phyloP scores from a whole-genome alignment of 345 rosid genomes.

The Arabis hirsuta region DNA sequence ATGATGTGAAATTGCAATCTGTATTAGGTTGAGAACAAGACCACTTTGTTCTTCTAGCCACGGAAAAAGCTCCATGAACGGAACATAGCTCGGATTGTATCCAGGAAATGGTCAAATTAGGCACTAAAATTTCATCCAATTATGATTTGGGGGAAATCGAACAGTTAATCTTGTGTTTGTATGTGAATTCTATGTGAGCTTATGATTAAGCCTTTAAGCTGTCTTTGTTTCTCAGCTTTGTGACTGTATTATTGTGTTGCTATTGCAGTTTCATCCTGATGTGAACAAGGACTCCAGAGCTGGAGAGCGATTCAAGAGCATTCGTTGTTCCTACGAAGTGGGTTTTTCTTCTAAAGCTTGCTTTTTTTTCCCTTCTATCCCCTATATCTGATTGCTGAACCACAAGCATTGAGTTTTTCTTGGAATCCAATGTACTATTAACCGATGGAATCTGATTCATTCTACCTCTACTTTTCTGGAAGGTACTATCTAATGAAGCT shows the following conservation, averaged over 20 bases:
- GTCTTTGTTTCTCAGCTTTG: neutral
- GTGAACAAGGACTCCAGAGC: constrained; percentile 76
- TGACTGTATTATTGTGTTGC: constrained; percentile 33
- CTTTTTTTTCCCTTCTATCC: constrained; percentile 2
- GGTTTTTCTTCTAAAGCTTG: constrained; percentile 41
- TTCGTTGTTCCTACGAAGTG: constrained; percentile 80
- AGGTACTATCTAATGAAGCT: constrained; percentile 79
- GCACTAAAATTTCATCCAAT: too few relatives aligned
- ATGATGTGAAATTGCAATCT: too few relatives aligned
- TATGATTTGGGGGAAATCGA: neutral
- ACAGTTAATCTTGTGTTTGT: neutral
- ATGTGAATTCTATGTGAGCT: neutral
- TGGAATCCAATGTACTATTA: neutral
- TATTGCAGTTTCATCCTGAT: constrained; percentile 82
- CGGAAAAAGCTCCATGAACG: too few relatives aligned
- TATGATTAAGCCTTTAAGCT: constrained; percentile 10
- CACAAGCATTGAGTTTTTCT: neutral
- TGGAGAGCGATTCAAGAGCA: constrained; percentile 74
- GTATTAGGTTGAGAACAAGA: too few relatives aligned
- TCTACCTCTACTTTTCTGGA: constrained; percentile 18
- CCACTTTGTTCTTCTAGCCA: too few relatives aligned
- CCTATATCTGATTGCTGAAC: neutral
- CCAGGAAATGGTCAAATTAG: too few relatives aligned
- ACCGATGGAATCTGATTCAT: neutral
- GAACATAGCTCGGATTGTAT: too few relatives aligned